Evolutionary conservation across 176 grass and related monocot species (phyloP).

Genomic region (Carex pumila): DNA sequence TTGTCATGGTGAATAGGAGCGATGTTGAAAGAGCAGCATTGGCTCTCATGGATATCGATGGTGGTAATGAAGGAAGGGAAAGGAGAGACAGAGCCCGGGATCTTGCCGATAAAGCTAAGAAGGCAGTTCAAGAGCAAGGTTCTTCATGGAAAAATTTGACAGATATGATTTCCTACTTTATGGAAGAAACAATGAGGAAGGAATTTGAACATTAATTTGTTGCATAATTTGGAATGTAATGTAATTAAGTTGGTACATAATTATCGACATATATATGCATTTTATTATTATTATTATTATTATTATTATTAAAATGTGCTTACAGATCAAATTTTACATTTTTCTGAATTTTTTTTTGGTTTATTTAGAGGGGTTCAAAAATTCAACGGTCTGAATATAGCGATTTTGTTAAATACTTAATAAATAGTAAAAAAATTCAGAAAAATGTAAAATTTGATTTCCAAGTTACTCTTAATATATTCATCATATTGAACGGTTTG

Average conservation of each 20-base stretch:
- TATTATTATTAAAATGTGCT: too few relatives aligned
- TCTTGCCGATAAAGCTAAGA: constrained; percentile 17
- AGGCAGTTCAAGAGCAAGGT: constrained; percentile 26
- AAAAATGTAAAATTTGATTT: too few relatives aligned
- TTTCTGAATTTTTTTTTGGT: too few relatives aligned
- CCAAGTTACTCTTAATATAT: too few relatives aligned
- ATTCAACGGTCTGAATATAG: too few relatives aligned
- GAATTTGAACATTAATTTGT: not conserved
- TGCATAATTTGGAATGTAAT: not conserved
- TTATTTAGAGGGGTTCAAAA: too few relatives aligned
- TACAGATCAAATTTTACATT: too few relatives aligned
- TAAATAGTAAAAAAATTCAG: too few relatives aligned
- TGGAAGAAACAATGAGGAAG: constrained; percentile 3
- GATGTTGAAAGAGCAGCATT: constrained; percentile 26
- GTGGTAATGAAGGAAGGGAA: not conserved
- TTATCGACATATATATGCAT: not conserved
- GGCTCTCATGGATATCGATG: constrained; percentile 40
- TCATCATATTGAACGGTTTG: too few relatives aligned
- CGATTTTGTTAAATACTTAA: too few relatives aligned
- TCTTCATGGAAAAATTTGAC: constrained; percentile 28
- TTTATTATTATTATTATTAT: too few relatives aligned
- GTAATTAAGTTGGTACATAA: not conserved
- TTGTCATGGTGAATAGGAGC: constrained; percentile 10
- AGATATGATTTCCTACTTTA: constrained; percentile 35
- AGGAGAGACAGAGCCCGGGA: constrained; percentile 6